Evolutionary conservation across 345 rosid species (phyloP).

Genomic region (Erysimum cheiranthoides): DNA sequence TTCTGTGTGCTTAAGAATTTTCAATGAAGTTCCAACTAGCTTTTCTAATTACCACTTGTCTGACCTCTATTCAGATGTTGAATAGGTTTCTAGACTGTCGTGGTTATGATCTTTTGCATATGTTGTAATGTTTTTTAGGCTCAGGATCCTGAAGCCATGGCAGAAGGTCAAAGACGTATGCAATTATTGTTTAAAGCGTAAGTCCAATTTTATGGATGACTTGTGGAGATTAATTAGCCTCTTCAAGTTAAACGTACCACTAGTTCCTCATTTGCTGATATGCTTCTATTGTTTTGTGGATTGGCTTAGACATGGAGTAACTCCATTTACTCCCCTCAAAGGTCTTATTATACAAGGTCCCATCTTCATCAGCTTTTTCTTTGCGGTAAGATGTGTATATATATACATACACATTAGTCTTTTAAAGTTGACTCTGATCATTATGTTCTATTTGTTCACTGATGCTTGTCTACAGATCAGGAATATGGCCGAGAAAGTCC

Average conservation of each 20-base stretch:
- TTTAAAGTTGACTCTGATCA: constrained; percentile 6
- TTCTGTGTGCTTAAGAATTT: constrained; percentile 16
- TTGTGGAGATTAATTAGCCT: not conserved
- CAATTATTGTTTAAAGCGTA: constrained; percentile 54
- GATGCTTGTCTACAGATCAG: constrained; percentile 49
- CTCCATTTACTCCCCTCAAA: constrained; percentile 65
- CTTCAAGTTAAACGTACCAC: constrained; percentile 1
- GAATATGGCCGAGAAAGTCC: constrained; percentile 79
- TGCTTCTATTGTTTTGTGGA: constrained; percentile 17
- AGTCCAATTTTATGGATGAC: constrained; percentile 15
- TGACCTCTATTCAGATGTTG: constrained; percentile 13
- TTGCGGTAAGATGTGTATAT: constrained; percentile 57
- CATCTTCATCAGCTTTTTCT: constrained; percentile 68
- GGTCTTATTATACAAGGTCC: constrained; percentile 76
- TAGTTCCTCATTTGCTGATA: constrained; percentile 21
- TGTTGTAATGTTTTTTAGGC: constrained; percentile 39
- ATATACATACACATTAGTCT: not conserved
- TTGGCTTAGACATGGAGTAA: constrained; percentile 62
- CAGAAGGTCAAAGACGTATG: constrained; percentile 51
- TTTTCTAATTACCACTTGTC: constrained; percentile 6
- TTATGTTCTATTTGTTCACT: constrained; percentile 6
- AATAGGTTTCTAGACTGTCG: constrained; percentile 20
- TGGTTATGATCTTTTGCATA: constrained; percentile 8
- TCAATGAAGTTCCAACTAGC: not conserved
- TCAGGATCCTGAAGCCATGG: constrained; percentile 51